Base-by-base conservation (phyloP, 2,329 filamentous ascomycete species). In the Decorospora gaudefroyi region DNA sequence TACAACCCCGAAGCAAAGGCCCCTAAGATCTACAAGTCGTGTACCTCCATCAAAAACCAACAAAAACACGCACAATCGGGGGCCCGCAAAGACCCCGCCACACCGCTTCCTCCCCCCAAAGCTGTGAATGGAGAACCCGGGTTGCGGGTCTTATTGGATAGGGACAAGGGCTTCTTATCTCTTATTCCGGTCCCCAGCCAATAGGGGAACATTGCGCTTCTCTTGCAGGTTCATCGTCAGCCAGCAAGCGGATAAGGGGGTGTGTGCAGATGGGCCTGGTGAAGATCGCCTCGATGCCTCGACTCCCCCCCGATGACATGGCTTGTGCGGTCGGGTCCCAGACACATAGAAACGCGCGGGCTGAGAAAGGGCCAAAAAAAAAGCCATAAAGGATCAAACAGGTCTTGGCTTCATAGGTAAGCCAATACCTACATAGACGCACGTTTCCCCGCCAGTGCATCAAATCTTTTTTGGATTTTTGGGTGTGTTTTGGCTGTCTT, bases 401-500 rank as follows among this genome's bases (percentile, higher is more conserved):
- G n/a, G n/a, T n/a, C n/a, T n/a, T n/a, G n/a, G n/a, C n/a, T n/a
- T n/a, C n/a, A n/a, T n/a, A n/a, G n/a, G n/a, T n/a, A n/a, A n/a
- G n/a, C n/a, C n/a, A n/a, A n/a, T n/a, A n/a, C n/a, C n/a, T n/a
- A n/a, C n/a, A n/a, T n/a, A n/a, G n/a, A n/a, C n/a, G n/a, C n/a
- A n/a, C n/a, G n/a, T n/a, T n/a, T 21, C 15, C 30, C 12, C 12
- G 15, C 30, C 16, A 18, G 15, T 32, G 18, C n/a, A 21, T 12
- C 30, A 11, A 29, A n/a, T n/a, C 27, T 29, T 29, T 29, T 29
- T 15, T 15, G 12, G 6, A 6, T 25, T 6, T 30, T 8, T 32
- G 13, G 29, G 6, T 25, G 28, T 19, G 29, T 29, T 27, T 16
- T 30, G 15, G 17, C 21, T 29, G 42, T 51, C 59, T 62, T 62